Conservation (phyloP, 306 rosid species). For the Quillaja saponaria region DNA sequence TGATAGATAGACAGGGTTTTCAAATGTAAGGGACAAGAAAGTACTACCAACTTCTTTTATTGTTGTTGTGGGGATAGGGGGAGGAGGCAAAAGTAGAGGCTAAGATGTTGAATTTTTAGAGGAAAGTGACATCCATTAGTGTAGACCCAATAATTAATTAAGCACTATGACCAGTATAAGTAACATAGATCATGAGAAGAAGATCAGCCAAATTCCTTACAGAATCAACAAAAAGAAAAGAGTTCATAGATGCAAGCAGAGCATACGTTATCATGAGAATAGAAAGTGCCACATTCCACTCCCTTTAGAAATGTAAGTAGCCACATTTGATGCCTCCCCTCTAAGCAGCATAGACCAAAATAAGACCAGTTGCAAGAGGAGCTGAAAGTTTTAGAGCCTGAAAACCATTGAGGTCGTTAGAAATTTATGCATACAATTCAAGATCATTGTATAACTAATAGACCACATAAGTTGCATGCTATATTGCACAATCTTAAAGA, state of each 20-base stretch:
- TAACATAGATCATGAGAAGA: not conserved
- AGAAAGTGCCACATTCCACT: conserved; percentile 91
- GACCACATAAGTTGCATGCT: not conserved
- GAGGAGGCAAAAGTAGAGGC: too few species aligned
- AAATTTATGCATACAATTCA: not conserved
- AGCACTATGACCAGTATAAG: not conserved
- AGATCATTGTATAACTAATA: not conserved
- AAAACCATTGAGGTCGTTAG: conserved; percentile 32
- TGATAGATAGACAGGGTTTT: too few species aligned
- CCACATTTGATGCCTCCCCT: conserved; percentile 97
- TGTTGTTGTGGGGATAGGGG: too few species aligned
- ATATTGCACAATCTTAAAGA: conserved; percentile 1
- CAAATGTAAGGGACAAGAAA: too few species aligned
- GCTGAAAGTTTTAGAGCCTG: conserved; percentile 90
- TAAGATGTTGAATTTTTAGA: too few species aligned
- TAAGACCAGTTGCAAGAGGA: conserved; percentile 96
- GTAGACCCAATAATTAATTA: not conserved
- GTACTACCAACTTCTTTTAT: too few species aligned
- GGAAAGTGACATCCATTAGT: too few species aligned
- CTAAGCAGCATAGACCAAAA: conserved; percentile 96
- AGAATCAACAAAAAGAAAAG: not conserved
- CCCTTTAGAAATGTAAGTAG: conserved; percentile 92
- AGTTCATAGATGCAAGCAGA: conserved; percentile 19
- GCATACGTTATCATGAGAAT: conserved; percentile 93
- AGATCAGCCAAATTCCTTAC: not conserved